Evolutionary conservation across 768 basidiomycete genomes (phyloP), one percentile per base, ranked within the genome.

Genomic region (Tylopilus cervinicoccineus): DNA sequence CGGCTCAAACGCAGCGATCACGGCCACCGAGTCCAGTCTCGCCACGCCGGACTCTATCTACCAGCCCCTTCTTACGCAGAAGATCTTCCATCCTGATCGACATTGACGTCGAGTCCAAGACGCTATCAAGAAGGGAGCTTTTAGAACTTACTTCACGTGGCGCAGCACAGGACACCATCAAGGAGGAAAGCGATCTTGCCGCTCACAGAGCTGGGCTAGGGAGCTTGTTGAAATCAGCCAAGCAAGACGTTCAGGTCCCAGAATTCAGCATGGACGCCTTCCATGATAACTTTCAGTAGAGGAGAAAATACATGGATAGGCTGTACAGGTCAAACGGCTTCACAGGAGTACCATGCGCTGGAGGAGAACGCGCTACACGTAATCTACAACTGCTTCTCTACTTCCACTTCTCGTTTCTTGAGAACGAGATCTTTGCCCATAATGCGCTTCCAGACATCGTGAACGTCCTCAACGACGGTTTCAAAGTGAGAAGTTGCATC

Each of bases 401-500:
- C 76, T 54, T 84, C 83, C 28, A 77, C 76, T 50, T 92, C 91
- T 38, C 88, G 79, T 73, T 93, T 91, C 84, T 89, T 93, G 59
- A 95, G 78, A 46, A 85, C 88, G 44, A 95, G 77, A 42, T 86
- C 82, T 41, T 73, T 74, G 42, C 88, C 92, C 4, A 78, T 75
- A 45, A 95, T 83, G 46, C 94, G 78, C 74, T 86, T 84, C 92
- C 93, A 99, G 34, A 98, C 91, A 68, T 97, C 89, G 52, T 88
- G 86, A 31, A 99, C 96, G 51, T 99, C 95, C 43, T 97, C 93
- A 22, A 95, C 92, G 39, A 98, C 94, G 23, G 92, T 96, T 77
- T 99, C 96, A 67, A 99, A 98, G 73, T 99, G 96, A 24, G 91
- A 93, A 11, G 96, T 97, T 8, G 96, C 95, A 65, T 99, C 96